A percentile compares a stretch with the other conserved stretches of the same genome.
These are phyloP conservation scores for Amphirosellinia nigrospora DNA, from an alignment of 495 filamentous ascomycete species.

Conservation along the genomic window DNA sequence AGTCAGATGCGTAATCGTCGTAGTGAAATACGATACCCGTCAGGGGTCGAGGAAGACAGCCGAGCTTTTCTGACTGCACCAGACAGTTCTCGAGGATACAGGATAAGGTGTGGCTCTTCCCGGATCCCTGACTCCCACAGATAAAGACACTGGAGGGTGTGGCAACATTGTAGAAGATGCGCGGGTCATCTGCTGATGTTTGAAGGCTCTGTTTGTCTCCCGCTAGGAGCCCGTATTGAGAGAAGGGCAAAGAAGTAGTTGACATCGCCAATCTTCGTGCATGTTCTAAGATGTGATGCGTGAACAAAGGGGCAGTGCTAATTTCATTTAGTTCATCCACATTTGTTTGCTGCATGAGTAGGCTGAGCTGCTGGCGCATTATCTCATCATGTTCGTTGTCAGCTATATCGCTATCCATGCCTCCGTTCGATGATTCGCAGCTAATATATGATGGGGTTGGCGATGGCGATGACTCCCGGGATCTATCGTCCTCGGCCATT, in stretches of 20 bases:
- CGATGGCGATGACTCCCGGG: neutral
- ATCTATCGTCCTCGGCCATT: neutral
- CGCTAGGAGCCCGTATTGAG: conserved; percentile 50
- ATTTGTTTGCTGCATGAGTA: conserved; percentile 6
- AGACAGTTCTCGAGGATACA: conserved; percentile 74
- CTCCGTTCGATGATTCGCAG: neutral
- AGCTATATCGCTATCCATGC: neutral
- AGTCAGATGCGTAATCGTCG: conserved; percentile 63
- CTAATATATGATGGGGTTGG: neutral
- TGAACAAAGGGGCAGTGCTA: conserved; percentile 47
- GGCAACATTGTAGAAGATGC: conserved; percentile 70
- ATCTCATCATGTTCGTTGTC: neutral
- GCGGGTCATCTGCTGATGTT: conserved; percentile 46
- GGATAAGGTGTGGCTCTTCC: conserved; percentile 75
- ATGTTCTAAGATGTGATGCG: conserved; percentile 42
- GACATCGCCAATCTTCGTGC: conserved; percentile 11
- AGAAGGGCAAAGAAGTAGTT: conserved; percentile 29
- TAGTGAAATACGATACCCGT: conserved; percentile 74
- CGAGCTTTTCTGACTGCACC: conserved; percentile 41
- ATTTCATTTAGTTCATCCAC: conserved; percentile 44
- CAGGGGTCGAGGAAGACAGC: conserved; percentile 55
- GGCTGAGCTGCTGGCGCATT: neutral
- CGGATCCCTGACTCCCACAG: conserved; percentile 77
- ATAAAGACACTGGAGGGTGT: conserved; percentile 74
- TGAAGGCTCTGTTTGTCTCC: conserved; percentile 33